These are phyloP conservation scores for Hyphopichia wangnamkhiaoensis DNA, from an alignment of 1,139 yeast species.

Conservation along the genomic window DNA sequence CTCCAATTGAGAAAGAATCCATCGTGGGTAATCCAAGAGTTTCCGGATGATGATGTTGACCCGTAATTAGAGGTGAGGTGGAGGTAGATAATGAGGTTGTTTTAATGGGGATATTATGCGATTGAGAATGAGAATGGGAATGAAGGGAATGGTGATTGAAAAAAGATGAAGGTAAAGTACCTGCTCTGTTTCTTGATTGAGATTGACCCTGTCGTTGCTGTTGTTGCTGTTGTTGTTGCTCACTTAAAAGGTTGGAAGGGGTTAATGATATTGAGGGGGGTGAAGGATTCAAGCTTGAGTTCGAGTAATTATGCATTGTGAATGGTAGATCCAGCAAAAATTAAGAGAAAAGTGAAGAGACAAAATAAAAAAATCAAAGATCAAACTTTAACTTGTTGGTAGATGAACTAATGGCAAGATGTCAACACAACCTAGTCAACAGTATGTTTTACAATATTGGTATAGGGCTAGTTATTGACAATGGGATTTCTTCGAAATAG, in stretches of 20 bases:
- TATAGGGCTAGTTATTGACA: too few species aligned
- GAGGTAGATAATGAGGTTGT: constrained; percentile 13
- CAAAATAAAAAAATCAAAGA: too few species aligned
- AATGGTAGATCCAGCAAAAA: too few species aligned
- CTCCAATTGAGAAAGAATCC: constrained; percentile 26
- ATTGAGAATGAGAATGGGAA: constrained; percentile 6
- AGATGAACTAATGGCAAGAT: too few species aligned
- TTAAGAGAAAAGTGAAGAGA: too few species aligned
- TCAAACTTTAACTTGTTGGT: too few species aligned
- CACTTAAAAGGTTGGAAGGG: constrained; percentile 17
- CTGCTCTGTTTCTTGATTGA: constrained; percentile 52
- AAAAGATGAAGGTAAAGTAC: constrained; percentile 55
- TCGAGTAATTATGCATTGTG: constrained; percentile 5
- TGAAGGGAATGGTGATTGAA: constrained; percentile 11
- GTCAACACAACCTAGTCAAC: too few species aligned
- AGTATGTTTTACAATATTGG: too few species aligned
- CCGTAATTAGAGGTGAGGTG: constrained; percentile 19
- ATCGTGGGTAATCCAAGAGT: constrained; percentile 17
- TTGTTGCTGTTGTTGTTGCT: constrained; percentile 7
- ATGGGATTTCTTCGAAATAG: too few species aligned
- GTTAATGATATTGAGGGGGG: constrained; percentile 37
- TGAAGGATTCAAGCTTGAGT: constrained; percentile 21
- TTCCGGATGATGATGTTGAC: constrained; percentile 14
- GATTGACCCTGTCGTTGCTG: constrained; percentile 9
- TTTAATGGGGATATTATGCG: constrained; percentile 4